Evolutionary conservation across 768 basidiomycete species (phyloP), one percentile per base, ranked within the genome.

Genomic region (Lyophyllum semitale): DNA sequence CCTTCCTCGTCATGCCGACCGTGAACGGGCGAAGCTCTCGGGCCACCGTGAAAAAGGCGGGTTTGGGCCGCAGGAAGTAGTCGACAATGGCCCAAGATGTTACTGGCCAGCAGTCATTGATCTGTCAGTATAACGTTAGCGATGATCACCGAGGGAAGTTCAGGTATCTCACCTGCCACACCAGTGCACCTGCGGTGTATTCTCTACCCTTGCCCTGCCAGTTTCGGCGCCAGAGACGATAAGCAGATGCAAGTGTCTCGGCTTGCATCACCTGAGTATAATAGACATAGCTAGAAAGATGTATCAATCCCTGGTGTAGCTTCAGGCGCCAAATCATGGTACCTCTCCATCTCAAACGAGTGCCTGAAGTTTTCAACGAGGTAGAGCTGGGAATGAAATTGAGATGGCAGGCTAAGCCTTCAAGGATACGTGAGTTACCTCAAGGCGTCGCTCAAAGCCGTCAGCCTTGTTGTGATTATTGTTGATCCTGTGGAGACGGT

Each of bases 181-280:
- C 95, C 33, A 98, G 81, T 29, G 94, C 95, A 42, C 93, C 94
- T 5, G 93, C 84, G 1, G 90, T 93, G 69, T 92, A 87, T 66
- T 97, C 91, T 63, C 74, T 82, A 8, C 93, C 93, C 56, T 70
- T 81, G n/a, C 96, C 96, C 29, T 80, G 77, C 93, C 94, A 98
- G 68, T 94, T 90, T 17, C 96, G 80, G 53, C 94, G 78, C 96
- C 95, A 98, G 1, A 93, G 76, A 18, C 91, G 84, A 69, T 93
- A 97, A 0, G 96, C 96, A 20, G 90, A 84, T 1, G 87, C 84
- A 18, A 98, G 78, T 2, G 90, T 86, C 71, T 98, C 95, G 3
- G 95, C 91, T 71, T 98, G 96, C 92, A 98, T 95, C 52, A 96
- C 74, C 71, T 98, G 96, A 4, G 96, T 96, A 64, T 91, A 93